Percentiles rank a stretch among this genome's conserved stretches.
These are phyloP conservation scores for Nigrospora oryzae DNA, from an alignment of 2,329 filamentous ascomycete genomes.

Conservation along the genomic window DNA sequence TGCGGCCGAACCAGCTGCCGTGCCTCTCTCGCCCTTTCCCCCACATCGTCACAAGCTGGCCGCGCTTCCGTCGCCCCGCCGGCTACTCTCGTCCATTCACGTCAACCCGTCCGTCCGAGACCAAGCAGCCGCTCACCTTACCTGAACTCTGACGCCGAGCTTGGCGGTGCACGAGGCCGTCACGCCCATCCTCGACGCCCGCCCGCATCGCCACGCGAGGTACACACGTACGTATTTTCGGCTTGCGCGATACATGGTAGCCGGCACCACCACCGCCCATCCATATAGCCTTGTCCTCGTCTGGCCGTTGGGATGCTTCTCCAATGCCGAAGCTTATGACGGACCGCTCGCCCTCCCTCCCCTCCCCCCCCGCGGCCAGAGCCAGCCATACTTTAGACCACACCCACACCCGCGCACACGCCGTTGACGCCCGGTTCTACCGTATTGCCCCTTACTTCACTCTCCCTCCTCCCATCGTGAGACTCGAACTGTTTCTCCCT, in stretches of 20 bases:
- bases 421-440: neutral
- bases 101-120: conserved; percentile 2
- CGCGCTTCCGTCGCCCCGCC: conserved; percentile 1
- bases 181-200: neutral
- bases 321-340: conserved; percentile 1
- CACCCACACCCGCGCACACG: neutral
- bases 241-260: neutral
- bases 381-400: neutral
- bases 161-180: neutral
- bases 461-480: neutral
- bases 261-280: neutral
- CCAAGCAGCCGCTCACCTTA: neutral
- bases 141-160: conserved; percentile 1
- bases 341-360: neutral
- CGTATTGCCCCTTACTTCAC: neutral
- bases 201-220: neutral
- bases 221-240: neutral
- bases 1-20: no score
- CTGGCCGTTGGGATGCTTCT: neutral
- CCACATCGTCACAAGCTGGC: conserved; percentile 1
- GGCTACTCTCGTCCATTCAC: conserved; percentile 1
- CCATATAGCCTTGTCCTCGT: neutral
- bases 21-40: neutral
- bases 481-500: no score
- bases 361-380: neutral